Conservation (phyloP, 306 rosid species). For the Prunus mume region DNA sequence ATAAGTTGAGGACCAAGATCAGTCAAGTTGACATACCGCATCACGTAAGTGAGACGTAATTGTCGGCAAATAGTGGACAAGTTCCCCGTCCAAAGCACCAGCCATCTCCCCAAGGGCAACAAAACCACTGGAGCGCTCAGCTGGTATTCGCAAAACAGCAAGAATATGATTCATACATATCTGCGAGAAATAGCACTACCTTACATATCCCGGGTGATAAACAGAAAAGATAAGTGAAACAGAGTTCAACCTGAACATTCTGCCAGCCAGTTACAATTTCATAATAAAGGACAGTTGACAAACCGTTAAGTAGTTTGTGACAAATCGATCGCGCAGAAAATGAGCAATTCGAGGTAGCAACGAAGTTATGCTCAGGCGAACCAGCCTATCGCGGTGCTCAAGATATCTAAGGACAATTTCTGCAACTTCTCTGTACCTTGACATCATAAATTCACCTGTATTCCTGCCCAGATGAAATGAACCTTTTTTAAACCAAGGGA, state of each 20-base stretch:
- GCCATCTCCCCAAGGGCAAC: constrained; percentile 99
- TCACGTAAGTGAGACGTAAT: constrained; percentile 85
- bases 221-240: constrained; percentile 4
- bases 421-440: constrained; percentile 98
- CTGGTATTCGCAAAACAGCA: constrained; percentile 84
- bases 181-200: constrained; percentile 53
- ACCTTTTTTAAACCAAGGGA: neutral
- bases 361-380: constrained; percentile 95
- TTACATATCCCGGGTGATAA: constrained; percentile 24
- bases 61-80: constrained; percentile 79
- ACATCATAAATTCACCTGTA: constrained; percentile 99
- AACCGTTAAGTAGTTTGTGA: constrained; percentile 87
- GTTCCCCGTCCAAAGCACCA: constrained; percentile 96
- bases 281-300: constrained; percentile 23
- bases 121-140: constrained; percentile 97
- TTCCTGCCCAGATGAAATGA: constrained; percentile 59
- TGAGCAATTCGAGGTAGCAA: constrained; percentile 96
- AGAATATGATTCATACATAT: constrained; percentile 98
- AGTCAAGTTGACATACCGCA: constrained; percentile 59
- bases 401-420: constrained; percentile 93
- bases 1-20: constrained; percentile 13
- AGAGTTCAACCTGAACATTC: constrained; percentile 8
- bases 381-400: constrained; percentile 91
- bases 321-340: constrained; percentile 96
- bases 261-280: constrained; percentile 18